A percentile compares a stretch with the other conserved stretches of the same genome.
Evolutionary conservation across 2,329 filamentous ascomycete genomes (phyloP).

Genomic region (Diaporthe destruens): DNA sequence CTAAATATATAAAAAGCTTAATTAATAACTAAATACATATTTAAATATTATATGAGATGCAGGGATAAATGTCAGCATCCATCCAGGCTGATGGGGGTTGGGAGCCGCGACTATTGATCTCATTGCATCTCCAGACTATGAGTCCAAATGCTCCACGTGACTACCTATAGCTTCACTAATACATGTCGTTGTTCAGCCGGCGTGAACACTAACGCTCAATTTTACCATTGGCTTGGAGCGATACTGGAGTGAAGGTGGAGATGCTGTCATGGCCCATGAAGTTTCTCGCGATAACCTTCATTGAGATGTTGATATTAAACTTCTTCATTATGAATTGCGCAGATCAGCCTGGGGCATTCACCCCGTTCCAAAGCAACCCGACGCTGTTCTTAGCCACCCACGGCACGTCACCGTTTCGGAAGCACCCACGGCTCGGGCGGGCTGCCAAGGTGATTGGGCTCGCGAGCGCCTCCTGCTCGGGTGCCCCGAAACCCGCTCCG

Average conservation of each 20-base stretch:
- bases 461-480: neutral
- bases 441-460: slow-evolving; percentile 4
- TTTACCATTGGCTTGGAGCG: slow-evolving; percentile 5
- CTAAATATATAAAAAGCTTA: too few species aligned
- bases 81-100: neutral
- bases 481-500: slow-evolving; percentile 8
- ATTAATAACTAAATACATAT: too few species aligned
- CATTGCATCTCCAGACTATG: neutral
- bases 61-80: too few species aligned
- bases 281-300: slow-evolving; percentile 6
- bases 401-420: slow-evolving; percentile 17
- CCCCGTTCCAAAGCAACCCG: neutral
- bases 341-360: neutral
- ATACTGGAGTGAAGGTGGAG: neutral
- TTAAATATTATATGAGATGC: too few species aligned
- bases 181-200: neutral
- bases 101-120: neutral
- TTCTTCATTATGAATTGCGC: neutral
- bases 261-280: neutral
- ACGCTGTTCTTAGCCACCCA: neutral
- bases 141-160: neutral
- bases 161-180: too few species aligned
- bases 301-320: neutral
- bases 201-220: neutral
- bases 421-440: slow-evolving; percentile 1